Percentiles rank a stretch among this genome's conserved stretches.
Evolutionary conservation across 345 rosid genomes (phyloP).

Genomic region (Melaleuca alternifolia): DNA sequence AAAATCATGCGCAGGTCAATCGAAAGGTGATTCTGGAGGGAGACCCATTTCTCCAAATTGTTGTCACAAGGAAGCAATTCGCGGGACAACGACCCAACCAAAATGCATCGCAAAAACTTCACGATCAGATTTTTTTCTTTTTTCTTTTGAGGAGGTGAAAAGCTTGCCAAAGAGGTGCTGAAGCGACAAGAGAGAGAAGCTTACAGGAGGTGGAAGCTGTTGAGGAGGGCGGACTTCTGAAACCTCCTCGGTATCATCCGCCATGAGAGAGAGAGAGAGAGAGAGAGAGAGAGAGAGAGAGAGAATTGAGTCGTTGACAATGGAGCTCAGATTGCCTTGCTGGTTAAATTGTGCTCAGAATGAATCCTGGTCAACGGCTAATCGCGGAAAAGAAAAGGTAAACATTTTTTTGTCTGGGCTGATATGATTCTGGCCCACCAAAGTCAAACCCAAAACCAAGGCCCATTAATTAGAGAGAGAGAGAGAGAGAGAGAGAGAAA

Average conservation of each 20-base stretch:
- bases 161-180: not conserved
- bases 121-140: not conserved
- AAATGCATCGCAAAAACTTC: not conserved
- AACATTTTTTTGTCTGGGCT: not conserved
- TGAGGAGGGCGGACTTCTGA: not conserved
- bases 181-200: not conserved
- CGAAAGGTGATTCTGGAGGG: not conserved
- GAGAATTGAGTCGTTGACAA: slow-evolving; percentile 1
- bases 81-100: not conserved
- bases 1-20: not conserved
- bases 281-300: not conserved
- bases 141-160: not conserved
- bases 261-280: not conserved
- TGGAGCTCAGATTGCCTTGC: not conserved
- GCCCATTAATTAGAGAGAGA: not conserved
- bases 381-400: not conserved
- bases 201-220: slow-evolving; percentile 1
- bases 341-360: not conserved
- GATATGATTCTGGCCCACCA: not conserved
- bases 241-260: not conserved
- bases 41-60: not conserved
- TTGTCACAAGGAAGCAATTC: not conserved
- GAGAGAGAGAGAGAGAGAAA: no score
- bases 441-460: not conserved
- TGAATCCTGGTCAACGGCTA: not conserved